Evolutionary conservation across 2,329 filamentous ascomycete species (phyloP), one percentile per base, ranked within the genome.

Genomic region (Aureobasidium leucospermi): DNA sequence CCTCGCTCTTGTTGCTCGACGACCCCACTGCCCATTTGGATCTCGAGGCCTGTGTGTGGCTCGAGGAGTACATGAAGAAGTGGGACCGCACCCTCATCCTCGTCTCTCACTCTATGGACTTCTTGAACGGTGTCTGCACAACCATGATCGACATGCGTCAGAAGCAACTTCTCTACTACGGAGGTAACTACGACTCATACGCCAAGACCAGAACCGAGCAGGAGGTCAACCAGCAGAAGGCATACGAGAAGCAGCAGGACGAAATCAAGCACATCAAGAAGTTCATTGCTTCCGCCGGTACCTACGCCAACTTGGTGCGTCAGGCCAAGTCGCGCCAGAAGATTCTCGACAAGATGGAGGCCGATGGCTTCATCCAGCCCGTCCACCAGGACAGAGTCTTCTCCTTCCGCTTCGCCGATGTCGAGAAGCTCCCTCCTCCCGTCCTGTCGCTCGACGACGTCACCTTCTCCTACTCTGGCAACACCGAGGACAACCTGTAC

Each of bases 331-430:
- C 94, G 45, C 87, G 94, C 65, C 94, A 99, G 79, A 99, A 99
- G 90, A 97, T 97, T 76, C 83, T 97, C 67, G 94, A 99, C 84
- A 99, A 99, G 87, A 99, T 99, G 94, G 93, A 97, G 83, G 94
- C 95, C 68, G 94, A 99, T 70, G 94, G 94, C 67, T 94, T 97
- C 77, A 97, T 99, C 73, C 88, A 99, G 78, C 89, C 90, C 60
- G 91, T 99, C 63, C 77, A 82, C 59, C 78, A 84, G 65, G 94
- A 99, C 78, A 84, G 85, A 63, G 88, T 96, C 71, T 99, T 99
- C 80, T 93, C 87, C 61, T 99, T 99, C 87, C 87, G 93, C 71
- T 99, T 99, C 75, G 94, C 94, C 67, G 92, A 97, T 71, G 94
- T 97, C 58, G 94, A 99, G 74, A 99, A 99, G 83, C 87, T 99